phyloP scores from a whole-genome alignment of 2,329 filamentous ascomycete genomes.

The Monosporascus cannonballus region DNA sequence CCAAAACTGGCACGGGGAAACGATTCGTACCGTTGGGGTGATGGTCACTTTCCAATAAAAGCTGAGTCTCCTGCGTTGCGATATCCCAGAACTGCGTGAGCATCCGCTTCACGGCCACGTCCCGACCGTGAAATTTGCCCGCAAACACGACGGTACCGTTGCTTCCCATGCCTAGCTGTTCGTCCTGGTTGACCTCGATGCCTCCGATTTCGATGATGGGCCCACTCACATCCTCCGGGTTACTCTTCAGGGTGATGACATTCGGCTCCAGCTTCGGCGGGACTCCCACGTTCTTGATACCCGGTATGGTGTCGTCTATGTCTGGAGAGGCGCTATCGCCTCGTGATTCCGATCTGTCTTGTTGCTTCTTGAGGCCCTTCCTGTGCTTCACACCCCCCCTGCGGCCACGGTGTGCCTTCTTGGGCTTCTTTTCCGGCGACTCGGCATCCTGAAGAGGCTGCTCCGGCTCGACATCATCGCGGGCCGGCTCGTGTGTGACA shows the following conservation, averaged over 20 bases:
- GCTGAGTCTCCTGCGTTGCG: constrained; percentile 85
- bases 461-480: constrained; percentile 9
- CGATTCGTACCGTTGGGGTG: constrained; percentile 67
- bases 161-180: constrained; percentile 71
- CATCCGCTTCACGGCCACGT: constrained; percentile 96
- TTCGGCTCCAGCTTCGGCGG: constrained; percentile 54
- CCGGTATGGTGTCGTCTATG: constrained; percentile 47
- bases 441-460: constrained; percentile 21
- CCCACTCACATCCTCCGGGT: constrained; percentile 55
- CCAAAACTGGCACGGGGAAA: background rate
- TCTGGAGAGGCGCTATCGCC: constrained; percentile 37
- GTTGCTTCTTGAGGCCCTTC: constrained; percentile 50
- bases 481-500: constrained; percentile 10
- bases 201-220: constrained; percentile 56
- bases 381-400: constrained; percentile 65
- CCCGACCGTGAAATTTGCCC: constrained; percentile 87
- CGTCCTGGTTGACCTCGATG: constrained; percentile 57
- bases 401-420: constrained; percentile 64
- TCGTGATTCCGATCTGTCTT: constrained; percentile 43
- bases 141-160: constrained; percentile 96
- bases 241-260: constrained; percentile 49
- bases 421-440: constrained; percentile 51
- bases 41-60: constrained; percentile 88
- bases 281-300: constrained; percentile 53
- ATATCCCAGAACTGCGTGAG: constrained; percentile 93